Percentiles rank a stretch among this genome's conserved stretches.
phyloP scores from a whole-genome alignment of 2,329 filamentous ascomycete genomes.

The Stagonosporopsis chrysanthemi region DNA sequence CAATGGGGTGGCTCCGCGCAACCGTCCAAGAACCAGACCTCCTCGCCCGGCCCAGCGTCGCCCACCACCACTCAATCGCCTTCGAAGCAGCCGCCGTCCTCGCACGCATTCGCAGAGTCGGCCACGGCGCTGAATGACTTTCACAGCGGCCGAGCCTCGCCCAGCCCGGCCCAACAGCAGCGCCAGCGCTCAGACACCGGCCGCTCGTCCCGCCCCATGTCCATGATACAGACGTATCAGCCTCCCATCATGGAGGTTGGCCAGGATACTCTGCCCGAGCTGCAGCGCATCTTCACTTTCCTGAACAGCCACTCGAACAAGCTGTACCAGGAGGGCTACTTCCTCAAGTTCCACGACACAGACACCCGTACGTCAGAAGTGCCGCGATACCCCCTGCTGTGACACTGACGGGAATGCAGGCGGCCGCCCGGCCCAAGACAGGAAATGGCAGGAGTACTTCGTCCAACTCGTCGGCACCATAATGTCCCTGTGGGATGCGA shows the following conservation, averaged over 20 bases:
- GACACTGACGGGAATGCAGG: constrained; percentile 61
- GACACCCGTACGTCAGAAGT: constrained; percentile 75
- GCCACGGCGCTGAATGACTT: constrained; percentile 42
- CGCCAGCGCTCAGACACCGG: constrained; percentile 57
- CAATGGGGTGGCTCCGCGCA: constrained; percentile 66
- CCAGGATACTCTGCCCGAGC: constrained; percentile 86
- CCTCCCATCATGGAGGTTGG: constrained; percentile 85
- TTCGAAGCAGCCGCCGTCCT: constrained; percentile 32
- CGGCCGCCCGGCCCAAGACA: constrained; percentile 82
- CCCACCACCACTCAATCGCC: constrained; percentile 43
- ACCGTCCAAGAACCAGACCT: constrained; percentile 35
- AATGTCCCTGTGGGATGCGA: constrained; percentile 93
- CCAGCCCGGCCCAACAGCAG: constrained; percentile 47
- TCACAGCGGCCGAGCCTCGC: constrained; percentile 34
- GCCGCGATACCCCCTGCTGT: constrained; percentile 15
- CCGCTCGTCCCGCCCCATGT: constrained; percentile 73
- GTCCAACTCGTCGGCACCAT: constrained; percentile 95
- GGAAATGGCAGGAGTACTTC: constrained; percentile 96
- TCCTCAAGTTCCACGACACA: constrained; percentile 93
- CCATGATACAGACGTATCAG: constrained; percentile 85
- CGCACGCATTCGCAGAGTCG: constrained; percentile 35
- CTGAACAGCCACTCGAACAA: constrained; percentile 96
- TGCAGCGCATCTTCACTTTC: constrained; percentile 92
- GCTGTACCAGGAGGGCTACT: constrained; percentile 97
- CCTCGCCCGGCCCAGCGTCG: constrained; percentile 46